A percentile compares a stretch with the other conserved stretches of the same genome.
Conservation (phyloP, 805 yeast species). For the Metschnikowia santaceciliae region DNA sequence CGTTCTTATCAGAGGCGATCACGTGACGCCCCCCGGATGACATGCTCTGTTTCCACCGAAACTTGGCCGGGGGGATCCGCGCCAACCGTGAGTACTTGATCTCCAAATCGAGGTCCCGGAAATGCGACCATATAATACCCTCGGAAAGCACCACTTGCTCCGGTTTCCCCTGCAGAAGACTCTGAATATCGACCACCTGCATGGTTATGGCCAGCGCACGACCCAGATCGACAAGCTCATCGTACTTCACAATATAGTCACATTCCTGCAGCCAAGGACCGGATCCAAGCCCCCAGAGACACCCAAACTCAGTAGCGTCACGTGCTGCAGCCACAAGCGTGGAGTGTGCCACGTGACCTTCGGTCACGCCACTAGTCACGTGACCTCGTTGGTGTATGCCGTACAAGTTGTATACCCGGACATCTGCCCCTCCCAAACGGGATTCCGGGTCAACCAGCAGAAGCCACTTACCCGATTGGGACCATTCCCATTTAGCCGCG, state of each 20-base stretch:
- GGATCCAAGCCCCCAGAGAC: background rate
- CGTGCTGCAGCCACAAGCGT: background rate
- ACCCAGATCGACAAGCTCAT: conserved; percentile 1
- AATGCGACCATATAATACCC: conserved; percentile 3
- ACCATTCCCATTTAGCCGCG: conserved; percentile 25
- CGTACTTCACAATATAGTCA: conserved; percentile 1
- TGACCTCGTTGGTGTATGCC: conserved; percentile 18
- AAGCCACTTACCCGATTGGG: conserved; percentile 34
- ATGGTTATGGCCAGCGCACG: background rate
- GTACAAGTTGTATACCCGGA: conserved; percentile 25
- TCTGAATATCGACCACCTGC: background rate
- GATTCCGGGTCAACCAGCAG: conserved; percentile 22
- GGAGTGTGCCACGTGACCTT: background rate
- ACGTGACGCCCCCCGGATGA: conserved; percentile 8
- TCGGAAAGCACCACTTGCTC: background rate
- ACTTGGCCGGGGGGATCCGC: conserved; percentile 2
- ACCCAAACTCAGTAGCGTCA: background rate
- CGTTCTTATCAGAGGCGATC: conserved; percentile 8
- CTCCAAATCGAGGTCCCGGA: conserved; percentile 3
- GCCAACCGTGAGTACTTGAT: conserved; percentile 2
- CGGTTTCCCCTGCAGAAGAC: background rate
- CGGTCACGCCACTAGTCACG: background rate
- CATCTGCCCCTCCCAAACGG: conserved; percentile 25
- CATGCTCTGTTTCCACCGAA: conserved; percentile 6
- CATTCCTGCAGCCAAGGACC: background rate